phyloP scores from a whole-genome alignment of 1,284 basidiomycete species.

The Malassezia nana region DNA sequence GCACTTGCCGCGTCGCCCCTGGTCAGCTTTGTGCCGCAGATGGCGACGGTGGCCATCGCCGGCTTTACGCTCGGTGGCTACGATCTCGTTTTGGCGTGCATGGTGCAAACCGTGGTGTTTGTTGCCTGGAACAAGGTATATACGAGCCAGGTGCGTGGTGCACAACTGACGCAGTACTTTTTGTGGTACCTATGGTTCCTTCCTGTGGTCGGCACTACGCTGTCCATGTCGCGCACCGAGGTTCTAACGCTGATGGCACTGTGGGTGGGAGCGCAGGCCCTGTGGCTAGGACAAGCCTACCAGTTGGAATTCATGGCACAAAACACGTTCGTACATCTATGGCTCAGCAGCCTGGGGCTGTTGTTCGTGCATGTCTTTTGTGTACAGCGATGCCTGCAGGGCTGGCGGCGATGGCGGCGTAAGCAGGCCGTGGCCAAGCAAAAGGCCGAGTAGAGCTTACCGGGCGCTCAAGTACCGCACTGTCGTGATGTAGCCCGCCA shows the following conservation, averaged over 20 bases:
- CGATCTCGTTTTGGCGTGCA: constrained; percentile 69
- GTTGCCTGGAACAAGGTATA: constrained; percentile 97
- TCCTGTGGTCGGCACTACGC: constrained; percentile 65
- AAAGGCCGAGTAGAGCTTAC: constrained; percentile 8
- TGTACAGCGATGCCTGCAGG: constrained; percentile 23
- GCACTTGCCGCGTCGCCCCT: constrained; percentile 21
- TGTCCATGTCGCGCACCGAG: constrained; percentile 51
- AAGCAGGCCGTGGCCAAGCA: neutral
- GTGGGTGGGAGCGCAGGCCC: constrained; percentile 60
- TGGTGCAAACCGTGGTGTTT: constrained; percentile 79
- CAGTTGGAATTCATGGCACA: constrained; percentile 38
- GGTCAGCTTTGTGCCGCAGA: constrained; percentile 57
- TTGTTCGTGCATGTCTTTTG: constrained; percentile 26
- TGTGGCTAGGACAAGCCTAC: constrained; percentile 44
- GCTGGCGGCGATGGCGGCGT: constrained; percentile 24
- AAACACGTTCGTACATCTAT: constrained; percentile 32
- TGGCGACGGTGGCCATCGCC: constrained; percentile 58
- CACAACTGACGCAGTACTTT: constrained; percentile 65
- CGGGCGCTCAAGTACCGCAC: constrained; percentile 39
- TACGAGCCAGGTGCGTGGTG: constrained; percentile 70
- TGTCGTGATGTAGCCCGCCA: constrained; percentile 41
- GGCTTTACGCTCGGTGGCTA: constrained; percentile 60
- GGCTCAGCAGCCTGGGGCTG: constrained; percentile 31
- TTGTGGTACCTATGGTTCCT: constrained; percentile 91
- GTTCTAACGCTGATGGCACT: constrained; percentile 30